A percentile compares a stretch with the other conserved stretches of the same genome.
These are phyloP conservation scores for Ophiostoma himal-ulmi DNA, from an alignment of 2,329 filamentous ascomycete species.

Conservation along the genomic window DNA sequence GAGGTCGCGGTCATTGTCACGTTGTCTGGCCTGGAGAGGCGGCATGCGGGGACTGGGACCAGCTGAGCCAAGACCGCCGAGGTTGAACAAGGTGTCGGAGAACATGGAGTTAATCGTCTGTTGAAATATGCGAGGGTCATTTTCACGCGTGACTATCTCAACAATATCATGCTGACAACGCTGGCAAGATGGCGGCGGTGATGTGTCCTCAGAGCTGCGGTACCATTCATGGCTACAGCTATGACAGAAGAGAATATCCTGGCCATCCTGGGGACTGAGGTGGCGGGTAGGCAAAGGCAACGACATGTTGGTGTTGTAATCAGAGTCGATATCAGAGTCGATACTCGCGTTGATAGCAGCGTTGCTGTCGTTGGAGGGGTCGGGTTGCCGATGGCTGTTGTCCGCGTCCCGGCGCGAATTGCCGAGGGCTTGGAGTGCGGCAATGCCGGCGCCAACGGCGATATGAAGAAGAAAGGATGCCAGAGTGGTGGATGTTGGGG, in stretches of 20 bases:
- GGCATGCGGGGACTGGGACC: slow-evolving; percentile 4
- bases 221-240: slow-evolving; percentile 77
- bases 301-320: slow-evolving; percentile 27
- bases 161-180: slow-evolving; percentile 71
- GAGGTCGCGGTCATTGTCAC: not conserved
- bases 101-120: slow-evolving; percentile 8
- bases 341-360: slow-evolving; percentile 28
- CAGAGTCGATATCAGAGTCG: slow-evolving; percentile 26
- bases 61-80: slow-evolving; percentile 6
- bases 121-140: slow-evolving; percentile 53
- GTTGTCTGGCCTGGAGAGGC: not conserved
- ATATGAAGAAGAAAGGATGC: slow-evolving; percentile 53
- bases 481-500: slow-evolving; percentile 26
- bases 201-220: slow-evolving; percentile 56
- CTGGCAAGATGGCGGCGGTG: slow-evolving; percentile 72
- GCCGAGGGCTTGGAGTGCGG: slow-evolving; percentile 51
- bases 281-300: slow-evolving; percentile 31
- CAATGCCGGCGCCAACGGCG: slow-evolving; percentile 53
- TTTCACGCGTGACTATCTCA: slow-evolving; percentile 68
- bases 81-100: slow-evolving; percentile 15
- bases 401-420: slow-evolving; percentile 35
- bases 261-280: slow-evolving; percentile 46
- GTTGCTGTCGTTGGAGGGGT: slow-evolving; percentile 25
- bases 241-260: slow-evolving; percentile 83
- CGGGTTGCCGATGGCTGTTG: not conserved